Base-by-base conservation (phyloP, 495 filamentous ascomycete species). In the Aspergillus wentii region DNA sequence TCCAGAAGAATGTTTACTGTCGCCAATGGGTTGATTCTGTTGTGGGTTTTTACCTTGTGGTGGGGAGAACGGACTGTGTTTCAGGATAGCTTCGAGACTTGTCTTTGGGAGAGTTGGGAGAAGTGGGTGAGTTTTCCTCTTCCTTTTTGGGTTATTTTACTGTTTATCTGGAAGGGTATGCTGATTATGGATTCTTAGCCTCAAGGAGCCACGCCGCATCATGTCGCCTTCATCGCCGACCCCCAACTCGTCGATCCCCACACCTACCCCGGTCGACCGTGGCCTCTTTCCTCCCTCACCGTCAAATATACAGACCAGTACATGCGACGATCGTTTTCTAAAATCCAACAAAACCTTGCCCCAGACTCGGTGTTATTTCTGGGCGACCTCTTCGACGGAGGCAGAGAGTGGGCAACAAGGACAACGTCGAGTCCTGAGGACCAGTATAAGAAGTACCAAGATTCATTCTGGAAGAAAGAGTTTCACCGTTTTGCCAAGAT, bases 231-330 rank as follows among this genome's bases (percentile, higher is more conserved):
- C 51, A 69, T 99, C 40, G 90, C 94, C 26, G 94, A 99, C 56
- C 94, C 94, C n/a, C 94, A 99, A 57, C 73, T 99, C 22, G 88
- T 95, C 50, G 94, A 99, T 62, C 87, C 91, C 19, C 92, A 99
- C 56, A 92, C 88, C 10, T 97, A 99, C 57, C 86, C 92, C 13
- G 92, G 84, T 32, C 84, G 94, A 27, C 92, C 92, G 26, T 92
- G 90, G 86, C 83, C 87, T 13, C 65, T 97, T 4, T 85, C 80
- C 15, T 74, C 82, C 1, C 56, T 92, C 32, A 96, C 91, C 0
- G 72, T 90, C 22, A 63, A 72, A 37, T 83, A 94, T 52, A 94
- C 88, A 5, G 94, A 99, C 52, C 81, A 85, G 41, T 99, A 95
- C 51, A 68, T 97, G 40, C 78, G 82, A 13, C 82, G 88, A 8